phyloP scores from a whole-genome alignment of 176 grass and related monocot species.

The Carex cristatella region DNA sequence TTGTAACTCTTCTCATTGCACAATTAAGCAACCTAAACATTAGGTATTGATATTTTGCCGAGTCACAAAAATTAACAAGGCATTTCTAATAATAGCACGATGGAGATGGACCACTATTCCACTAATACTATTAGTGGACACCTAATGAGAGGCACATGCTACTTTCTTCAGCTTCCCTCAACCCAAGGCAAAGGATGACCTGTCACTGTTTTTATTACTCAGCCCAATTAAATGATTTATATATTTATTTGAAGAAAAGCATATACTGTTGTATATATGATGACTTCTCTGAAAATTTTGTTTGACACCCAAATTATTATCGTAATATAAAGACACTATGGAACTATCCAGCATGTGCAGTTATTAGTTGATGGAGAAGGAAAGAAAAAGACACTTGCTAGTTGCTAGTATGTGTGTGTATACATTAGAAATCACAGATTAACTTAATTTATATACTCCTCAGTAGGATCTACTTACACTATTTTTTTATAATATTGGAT shows the following conservation, averaged over 20 bases:
- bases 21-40: neutral
- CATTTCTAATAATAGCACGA: slow-evolving; percentile 7
- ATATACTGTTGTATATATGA: neutral
- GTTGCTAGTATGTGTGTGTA: too few species aligned
- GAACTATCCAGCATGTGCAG: neutral
- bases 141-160: slow-evolving; percentile 12
- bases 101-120: neutral
- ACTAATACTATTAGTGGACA: neutral
- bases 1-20: neutral
- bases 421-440: neutral
- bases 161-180: neutral
- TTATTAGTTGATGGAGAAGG: neutral
- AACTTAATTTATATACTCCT: neutral
- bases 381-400: neutral
- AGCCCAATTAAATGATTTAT: neutral
- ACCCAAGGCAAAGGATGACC: neutral
- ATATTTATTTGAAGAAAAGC: neutral
- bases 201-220: neutral
- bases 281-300: neutral
- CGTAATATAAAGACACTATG: neutral
- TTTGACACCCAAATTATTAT: neutral
- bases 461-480: too few species aligned
- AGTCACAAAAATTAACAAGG: slow-evolving; percentile 7
- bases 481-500: too few species aligned
- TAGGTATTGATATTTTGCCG: slow-evolving; percentile 12